phyloP scores from a whole-genome alignment of 1,139 yeast species.

The Saccharomyces hybrid region DNA sequence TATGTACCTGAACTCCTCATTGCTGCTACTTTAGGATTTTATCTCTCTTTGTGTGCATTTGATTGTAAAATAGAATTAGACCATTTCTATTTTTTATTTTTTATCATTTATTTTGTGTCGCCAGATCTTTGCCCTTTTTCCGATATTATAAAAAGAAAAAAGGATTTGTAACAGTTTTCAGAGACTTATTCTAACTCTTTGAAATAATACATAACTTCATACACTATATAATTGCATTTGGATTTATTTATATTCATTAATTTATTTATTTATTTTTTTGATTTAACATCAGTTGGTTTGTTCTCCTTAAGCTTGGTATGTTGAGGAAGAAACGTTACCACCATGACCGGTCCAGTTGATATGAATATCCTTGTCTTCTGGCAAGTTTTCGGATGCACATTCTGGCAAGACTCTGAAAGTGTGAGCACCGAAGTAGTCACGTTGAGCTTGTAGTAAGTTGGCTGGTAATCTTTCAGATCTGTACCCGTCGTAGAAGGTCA shows the following conservation, averaged over 20 bases:
- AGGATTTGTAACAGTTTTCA: too few species aligned
- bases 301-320: slow-evolving; percentile 69
- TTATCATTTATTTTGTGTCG: neutral
- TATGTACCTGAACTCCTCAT: neutral
- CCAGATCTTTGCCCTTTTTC: neutral
- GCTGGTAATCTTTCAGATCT: slow-evolving; percentile 95
- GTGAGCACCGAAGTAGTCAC: slow-evolving; percentile 99
- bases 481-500: slow-evolving; percentile 98
- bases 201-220: too few species aligned
- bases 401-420: slow-evolving; percentile 94
- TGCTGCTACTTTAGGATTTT: neutral
- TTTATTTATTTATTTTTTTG: neutral
- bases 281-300: neutral
- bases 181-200: too few species aligned
- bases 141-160: too few species aligned
- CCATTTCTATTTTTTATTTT: neutral
- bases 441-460: slow-evolving; percentile 96
- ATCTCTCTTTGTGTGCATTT: neutral
- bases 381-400: slow-evolving; percentile 63
- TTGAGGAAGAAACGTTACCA: slow-evolving; percentile 93
- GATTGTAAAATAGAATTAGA: neutral
- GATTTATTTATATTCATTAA: neutral
- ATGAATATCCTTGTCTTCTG: slow-evolving; percentile 80
- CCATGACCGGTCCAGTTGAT: slow-evolving; percentile 99
- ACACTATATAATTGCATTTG: neutral